Evolutionary conservation across 371 early-diverging fungal species (phyloP), one percentile per base, ranked within the genome.

Genomic region (Coemansia sp.): DNA sequence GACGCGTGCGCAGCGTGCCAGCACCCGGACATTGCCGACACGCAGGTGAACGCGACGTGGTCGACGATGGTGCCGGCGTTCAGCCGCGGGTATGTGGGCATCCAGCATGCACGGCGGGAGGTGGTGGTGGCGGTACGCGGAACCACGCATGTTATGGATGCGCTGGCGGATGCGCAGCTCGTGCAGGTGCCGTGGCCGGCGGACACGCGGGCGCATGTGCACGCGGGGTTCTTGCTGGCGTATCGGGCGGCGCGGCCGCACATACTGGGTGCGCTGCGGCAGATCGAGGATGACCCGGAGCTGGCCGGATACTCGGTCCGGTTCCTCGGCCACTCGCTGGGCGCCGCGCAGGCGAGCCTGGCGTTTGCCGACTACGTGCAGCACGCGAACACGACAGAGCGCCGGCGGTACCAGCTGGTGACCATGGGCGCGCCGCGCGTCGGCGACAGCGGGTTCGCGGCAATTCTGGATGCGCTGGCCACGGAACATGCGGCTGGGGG

Each of bases 321-420:
- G n/a, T 72, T 72, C 53, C 53, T 63, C 1, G 72, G 72, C 14
- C 72, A 72, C 33, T 72, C 72, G 40, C 51, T 72, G n/a, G 72
- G 72, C 31, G 72, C 50, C 0, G 72, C 72, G 2, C 72, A 72
- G 45, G 63, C 72, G 1, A 57, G 64, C 20, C 60, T 72, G 36
- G 72, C 68, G 3, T 59, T 43, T 14, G 53, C 31, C 1, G 72
- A 71, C n/a, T 72, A 10, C 26, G 26, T 26, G 35, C 6, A 16
- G 6, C 14, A 6, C 5, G 4, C 53, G 5, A 3, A 20, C 10
- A 8, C 49, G 4, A 36, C 31, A 4, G 14, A 41, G 34, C 34
- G 5, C 0, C 3, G 5, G 6, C 1, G 34, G 2, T 35, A 26
- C 38, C 31, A 9, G 35, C 64, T 74, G 58, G 48, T 54, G 9